A percentile compares a stretch with the other conserved stretches of the same genome.
Conservation (phyloP, 768 basidiomycete genomes). For the Termitomyces sp. region DNA sequence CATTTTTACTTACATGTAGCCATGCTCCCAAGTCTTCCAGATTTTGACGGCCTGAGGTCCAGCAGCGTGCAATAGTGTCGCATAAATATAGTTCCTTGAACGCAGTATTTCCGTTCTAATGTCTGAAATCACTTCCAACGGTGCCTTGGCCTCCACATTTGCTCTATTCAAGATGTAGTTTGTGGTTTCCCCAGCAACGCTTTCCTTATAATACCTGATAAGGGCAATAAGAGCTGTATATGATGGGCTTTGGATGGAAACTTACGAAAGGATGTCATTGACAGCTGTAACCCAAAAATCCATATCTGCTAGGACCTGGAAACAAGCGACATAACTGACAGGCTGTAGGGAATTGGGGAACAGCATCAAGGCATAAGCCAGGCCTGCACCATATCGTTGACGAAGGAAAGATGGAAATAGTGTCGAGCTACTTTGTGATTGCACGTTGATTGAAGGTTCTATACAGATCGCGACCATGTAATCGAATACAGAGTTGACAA, state of each 20-base stretch:
- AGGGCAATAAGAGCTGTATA: neutral
- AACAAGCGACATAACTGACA: conserved; percentile 4
- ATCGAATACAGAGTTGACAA: conserved; percentile 13
- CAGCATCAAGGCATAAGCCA: conserved; percentile 6
- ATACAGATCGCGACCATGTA: conserved; percentile 12
- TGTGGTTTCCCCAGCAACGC: conserved; percentile 11
- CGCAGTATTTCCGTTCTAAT: conserved; percentile 7
- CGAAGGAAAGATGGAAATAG: conserved; percentile 17
- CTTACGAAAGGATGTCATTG: conserved; percentile 17
- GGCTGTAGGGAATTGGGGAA: conserved; percentile 9
- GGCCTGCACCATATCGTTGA: conserved; percentile 8
- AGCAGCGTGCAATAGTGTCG: neutral
- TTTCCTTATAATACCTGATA: conserved; percentile 15
- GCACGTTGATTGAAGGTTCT: conserved; percentile 6
- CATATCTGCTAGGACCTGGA: conserved; percentile 14
- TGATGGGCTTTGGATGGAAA: neutral
- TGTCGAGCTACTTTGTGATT: neutral
- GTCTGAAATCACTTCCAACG: conserved; percentile 6
- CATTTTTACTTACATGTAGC: conserved; percentile 4
- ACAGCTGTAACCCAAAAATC: conserved; percentile 7
- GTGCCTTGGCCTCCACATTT: neutral
- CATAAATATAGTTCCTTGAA: neutral
- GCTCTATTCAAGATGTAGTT: conserved; percentile 12
- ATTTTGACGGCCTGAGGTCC: neutral
- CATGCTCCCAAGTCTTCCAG: conserved; percentile 7